Evolutionary conservation across 371 early-diverging fungal species (phyloP).

Genomic region (Nematocida sp.): DNA sequence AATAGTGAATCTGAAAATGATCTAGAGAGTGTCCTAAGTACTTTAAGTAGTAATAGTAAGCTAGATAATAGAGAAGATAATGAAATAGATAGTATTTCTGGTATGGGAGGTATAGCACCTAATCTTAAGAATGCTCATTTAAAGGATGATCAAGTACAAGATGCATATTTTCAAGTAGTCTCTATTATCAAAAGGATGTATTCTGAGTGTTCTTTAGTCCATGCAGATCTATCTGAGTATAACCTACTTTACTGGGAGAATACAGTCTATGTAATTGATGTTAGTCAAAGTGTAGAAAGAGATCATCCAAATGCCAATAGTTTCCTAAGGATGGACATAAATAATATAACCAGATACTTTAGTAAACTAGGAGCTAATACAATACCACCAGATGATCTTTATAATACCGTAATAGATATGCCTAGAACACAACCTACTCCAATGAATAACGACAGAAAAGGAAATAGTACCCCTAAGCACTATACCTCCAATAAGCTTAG

Average conservation of each 20-base stretch:
- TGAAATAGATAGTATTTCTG: background rate
- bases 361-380: constrained; percentile 62
- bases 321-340: constrained; percentile 86
- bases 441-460: background rate
- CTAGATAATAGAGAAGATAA: background rate
- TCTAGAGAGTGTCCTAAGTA: background rate
- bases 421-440: background rate
- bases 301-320: constrained; percentile 94
- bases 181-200: constrained; percentile 83
- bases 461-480: background rate
- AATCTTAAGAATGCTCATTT: constrained; percentile 84
- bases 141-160: constrained; percentile 67
- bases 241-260: constrained; percentile 71
- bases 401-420: constrained; percentile 52
- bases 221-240: constrained; percentile 96
- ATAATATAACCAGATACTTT: constrained; percentile 89
- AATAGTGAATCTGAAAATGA: background rate
- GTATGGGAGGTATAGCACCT: constrained; percentile 66
- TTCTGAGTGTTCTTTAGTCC: constrained; percentile 83
- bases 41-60: background rate
- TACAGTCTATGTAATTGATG: constrained; percentile 76
- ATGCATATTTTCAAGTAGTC: constrained; percentile 76
- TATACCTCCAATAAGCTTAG: background rate
- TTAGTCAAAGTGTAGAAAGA: constrained; percentile 95
- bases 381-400: constrained; percentile 47